Conservation (phyloP, 495 filamentous ascomycete genomes). For the Amniculicola lignicola region DNA sequence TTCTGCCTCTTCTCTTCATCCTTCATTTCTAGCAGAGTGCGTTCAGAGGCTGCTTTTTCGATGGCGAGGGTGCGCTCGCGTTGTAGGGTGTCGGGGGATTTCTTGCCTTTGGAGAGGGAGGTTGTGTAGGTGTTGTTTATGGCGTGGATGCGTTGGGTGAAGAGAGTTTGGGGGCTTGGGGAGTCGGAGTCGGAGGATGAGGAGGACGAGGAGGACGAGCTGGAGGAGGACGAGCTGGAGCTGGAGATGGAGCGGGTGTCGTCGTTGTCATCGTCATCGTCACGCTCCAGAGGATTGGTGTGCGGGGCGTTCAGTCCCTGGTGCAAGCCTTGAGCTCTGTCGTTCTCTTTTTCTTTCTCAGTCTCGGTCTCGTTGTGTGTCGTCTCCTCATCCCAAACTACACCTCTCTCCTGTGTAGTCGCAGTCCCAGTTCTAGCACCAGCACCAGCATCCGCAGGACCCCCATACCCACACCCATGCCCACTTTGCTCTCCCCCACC, state of each 20-base stretch:
- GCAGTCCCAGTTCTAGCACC: neutral
- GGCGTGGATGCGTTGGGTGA: slow-evolving; percentile 13
- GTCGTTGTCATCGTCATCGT: slow-evolving; percentile 9
- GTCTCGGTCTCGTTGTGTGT: slow-evolving; percentile 9
- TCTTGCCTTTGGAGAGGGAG: slow-evolving; percentile 23
- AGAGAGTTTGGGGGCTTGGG: neutral
- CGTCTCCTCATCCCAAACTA: neutral
- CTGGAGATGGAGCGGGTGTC: slow-evolving; percentile 4
- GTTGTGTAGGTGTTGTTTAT: slow-evolving; percentile 11
- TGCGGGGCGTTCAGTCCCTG: neutral
- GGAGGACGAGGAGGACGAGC: slow-evolving; percentile 12
- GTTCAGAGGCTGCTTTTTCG: slow-evolving; percentile 11
- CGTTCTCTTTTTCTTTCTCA: slow-evolving; percentile 6
- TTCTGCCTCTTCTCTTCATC: slow-evolving; percentile 21
- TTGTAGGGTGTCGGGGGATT: slow-evolving; percentile 2
- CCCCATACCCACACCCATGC: neutral
- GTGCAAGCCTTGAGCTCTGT: neutral
- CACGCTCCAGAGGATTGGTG: neutral
- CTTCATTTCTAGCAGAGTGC: slow-evolving; percentile 18
- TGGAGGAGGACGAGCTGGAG: slow-evolving; percentile 1
- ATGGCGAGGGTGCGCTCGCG: slow-evolving; percentile 21
- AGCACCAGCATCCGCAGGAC: neutral
- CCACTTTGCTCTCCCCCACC: neutral
- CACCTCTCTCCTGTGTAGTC: neutral
- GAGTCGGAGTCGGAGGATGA: slow-evolving; percentile 8